Percentiles rank a stretch among this genome's conserved stretches.
Conservation (phyloP, 148 eudicot genomes). For the Pouteria glomerata region DNA sequence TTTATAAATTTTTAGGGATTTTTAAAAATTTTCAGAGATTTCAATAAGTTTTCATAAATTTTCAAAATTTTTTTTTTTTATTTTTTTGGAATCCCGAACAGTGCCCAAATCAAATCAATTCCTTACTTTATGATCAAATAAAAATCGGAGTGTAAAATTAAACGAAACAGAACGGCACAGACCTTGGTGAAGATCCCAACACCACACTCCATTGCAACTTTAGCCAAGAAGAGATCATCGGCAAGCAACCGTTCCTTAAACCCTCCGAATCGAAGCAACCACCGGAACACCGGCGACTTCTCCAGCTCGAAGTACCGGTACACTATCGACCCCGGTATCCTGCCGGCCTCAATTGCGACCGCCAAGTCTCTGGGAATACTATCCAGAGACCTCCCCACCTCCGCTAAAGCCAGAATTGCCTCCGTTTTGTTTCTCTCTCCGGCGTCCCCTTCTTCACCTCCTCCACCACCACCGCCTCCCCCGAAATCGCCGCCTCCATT, state of each 20-base stretch:
- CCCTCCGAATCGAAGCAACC: conserved; percentile 77
- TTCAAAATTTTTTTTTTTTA: too few relatives aligned
- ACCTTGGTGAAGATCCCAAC: conserved; percentile 94
- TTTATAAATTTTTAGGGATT: too few relatives aligned
- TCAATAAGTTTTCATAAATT: too few relatives aligned
- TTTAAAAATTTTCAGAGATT: too few relatives aligned
- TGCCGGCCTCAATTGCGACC: conserved; percentile 49
- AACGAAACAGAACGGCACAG: neutral
- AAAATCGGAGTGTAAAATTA: too few relatives aligned
- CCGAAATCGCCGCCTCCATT: conserved; percentile 18
- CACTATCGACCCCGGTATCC: conserved; percentile 47
- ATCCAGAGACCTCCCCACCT: conserved; percentile 43
- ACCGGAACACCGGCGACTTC: conserved; percentile 45
- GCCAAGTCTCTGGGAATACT: conserved; percentile 61
- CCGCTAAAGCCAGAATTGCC: conserved; percentile 41
- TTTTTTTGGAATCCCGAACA: too few relatives aligned
- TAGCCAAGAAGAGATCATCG: conserved; percentile 77
- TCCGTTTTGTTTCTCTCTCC: conserved; percentile 47
- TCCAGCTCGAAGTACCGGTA: conserved; percentile 57
- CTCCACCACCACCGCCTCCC: conserved; percentile 18
- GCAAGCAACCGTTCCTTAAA: conserved; percentile 77
- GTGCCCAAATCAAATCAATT: too few relatives aligned
- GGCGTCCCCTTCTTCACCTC: conserved; percentile 37
- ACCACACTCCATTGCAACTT: conserved; percentile 84
- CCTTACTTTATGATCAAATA: too few relatives aligned